Evolutionary conservation across 75 land plant species (phyloP).

Genomic region (Ceratopteris richardii): DNA sequence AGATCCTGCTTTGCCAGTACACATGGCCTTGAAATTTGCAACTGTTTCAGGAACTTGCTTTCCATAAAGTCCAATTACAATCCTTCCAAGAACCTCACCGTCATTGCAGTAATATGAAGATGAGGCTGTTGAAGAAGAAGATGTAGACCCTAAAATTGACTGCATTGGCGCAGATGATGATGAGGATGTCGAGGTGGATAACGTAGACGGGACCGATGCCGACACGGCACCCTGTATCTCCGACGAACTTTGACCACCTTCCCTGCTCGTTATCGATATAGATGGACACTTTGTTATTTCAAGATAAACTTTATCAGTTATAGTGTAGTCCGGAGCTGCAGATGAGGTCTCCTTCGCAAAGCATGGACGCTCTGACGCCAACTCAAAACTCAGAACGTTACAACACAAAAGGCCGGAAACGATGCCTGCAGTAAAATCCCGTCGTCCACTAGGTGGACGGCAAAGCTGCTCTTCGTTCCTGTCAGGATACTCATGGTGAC

Average conservation of each 20-base stretch:
- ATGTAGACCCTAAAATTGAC: too few species aligned
- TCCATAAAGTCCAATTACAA: slow-evolving; percentile 89
- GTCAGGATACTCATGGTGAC: too few species aligned
- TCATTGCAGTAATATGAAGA: slow-evolving; percentile 20
- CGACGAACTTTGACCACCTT: slow-evolving; percentile 16
- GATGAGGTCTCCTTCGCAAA: too few species aligned
- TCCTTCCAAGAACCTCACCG: slow-evolving; percentile 64
- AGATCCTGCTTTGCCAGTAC: slow-evolving; percentile 38
- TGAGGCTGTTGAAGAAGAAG: neutral
- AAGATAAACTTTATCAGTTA: slow-evolving; percentile 62
- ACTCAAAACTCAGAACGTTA: too few species aligned
- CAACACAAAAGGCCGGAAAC: too few species aligned
- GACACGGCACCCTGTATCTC: neutral
- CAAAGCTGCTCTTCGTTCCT: too few species aligned
- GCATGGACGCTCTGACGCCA: too few species aligned
- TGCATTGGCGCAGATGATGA: neutral
- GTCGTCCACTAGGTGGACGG: too few species aligned
- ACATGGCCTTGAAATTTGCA: slow-evolving; percentile 67
- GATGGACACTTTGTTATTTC: slow-evolving; percentile 60
- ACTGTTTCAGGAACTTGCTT: slow-evolving; percentile 64
- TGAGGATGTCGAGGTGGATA: neutral
- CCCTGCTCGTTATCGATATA: slow-evolving; percentile 32
- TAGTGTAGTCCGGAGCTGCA: neutral
- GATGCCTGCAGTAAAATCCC: too few species aligned
- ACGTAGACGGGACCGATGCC: neutral